Conservation (phyloP, 371 early-diverging fungal species). For the Rhizopus arrhizus region DNA sequence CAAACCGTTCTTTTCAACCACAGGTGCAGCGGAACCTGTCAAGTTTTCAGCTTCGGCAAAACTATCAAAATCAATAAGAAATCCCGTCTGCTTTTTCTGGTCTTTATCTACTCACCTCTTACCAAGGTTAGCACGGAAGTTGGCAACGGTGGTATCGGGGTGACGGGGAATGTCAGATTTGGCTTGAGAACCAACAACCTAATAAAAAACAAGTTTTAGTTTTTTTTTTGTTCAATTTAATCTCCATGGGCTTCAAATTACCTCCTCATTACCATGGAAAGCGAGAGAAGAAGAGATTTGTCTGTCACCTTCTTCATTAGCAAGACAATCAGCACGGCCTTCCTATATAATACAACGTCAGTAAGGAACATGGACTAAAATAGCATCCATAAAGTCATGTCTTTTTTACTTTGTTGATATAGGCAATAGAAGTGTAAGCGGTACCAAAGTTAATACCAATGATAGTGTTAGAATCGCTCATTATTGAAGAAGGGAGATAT, state of each 20-base stretch:
- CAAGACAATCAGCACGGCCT: conserved; percentile 88
- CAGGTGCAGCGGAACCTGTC: conserved; percentile 62
- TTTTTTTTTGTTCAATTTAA: no score
- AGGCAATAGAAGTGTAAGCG: conserved; percentile 86
- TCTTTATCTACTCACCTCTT: conserved; percentile 45
- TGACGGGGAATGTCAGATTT: conserved; percentile 88
- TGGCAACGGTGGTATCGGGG: conserved; percentile 82
- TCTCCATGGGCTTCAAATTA: conserved; percentile 15
- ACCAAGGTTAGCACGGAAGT: conserved; percentile 87
- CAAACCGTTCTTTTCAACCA: conserved; percentile 67
- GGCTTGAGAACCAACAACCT: conserved; percentile 93
- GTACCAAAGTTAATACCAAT: conserved; percentile 93
- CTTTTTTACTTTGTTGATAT: conserved; percentile 75
- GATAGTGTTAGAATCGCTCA: conserved; percentile 45
- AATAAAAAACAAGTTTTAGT: not conserved
- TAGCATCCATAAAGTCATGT: conserved; percentile 45
- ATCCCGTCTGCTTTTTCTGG: no score
- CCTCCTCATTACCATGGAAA: conserved; percentile 88
- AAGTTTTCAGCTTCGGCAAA: conserved; percentile 49
- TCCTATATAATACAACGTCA: conserved; percentile 46
- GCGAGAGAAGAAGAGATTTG: conserved; percentile 92
- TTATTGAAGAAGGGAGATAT: conserved; percentile 6
- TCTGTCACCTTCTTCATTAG: conserved; percentile 97
- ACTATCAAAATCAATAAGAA: conserved; percentile 7
- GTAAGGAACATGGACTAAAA: conserved; percentile 54